Conservation (phyloP, 2,329 filamentous ascomycete species). For the Pseudogymnoascus verrucosus region DNA sequence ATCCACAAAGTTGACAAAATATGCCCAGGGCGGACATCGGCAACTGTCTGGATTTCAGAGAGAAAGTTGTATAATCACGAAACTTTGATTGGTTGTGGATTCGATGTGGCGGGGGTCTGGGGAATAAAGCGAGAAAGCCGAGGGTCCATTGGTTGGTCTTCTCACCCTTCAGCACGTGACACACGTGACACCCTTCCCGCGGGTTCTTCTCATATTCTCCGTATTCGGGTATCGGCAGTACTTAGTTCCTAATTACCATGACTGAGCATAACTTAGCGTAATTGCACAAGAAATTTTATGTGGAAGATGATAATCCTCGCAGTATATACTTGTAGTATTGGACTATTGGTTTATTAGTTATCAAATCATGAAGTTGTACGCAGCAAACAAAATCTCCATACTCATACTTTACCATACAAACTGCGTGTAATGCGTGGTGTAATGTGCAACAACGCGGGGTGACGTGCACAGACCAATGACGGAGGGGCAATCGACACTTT, state of each 20-base stretch:
- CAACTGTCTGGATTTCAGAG: not conserved
- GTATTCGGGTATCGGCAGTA: not conserved
- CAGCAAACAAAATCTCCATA: not conserved
- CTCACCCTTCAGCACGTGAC: not conserved
- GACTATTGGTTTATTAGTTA: not conserved
- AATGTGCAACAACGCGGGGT: not conserved
- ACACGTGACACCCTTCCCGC: not conserved
- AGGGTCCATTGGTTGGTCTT: not conserved
- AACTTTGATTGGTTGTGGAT: not conserved
- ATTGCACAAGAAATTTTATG: not conserved
- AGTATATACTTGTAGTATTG: not conserved
- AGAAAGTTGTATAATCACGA: not conserved
- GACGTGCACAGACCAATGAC: constrained; percentile 1
- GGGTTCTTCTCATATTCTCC: not conserved
- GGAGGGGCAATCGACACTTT: not conserved
- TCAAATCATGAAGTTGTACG: not conserved
- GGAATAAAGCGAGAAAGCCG: not conserved
- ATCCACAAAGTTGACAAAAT: not conserved
- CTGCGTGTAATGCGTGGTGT: not conserved
- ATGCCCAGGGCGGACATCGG: not conserved
- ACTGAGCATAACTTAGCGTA: too few relatives aligned
- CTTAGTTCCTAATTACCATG: not conserved
- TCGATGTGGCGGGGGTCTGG: not conserved
- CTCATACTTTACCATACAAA: not conserved
- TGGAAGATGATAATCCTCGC: not conserved